Evolutionary conservation across 306 rosid genomes (phyloP), one percentile per base, ranked within the genome.

Genomic region (Clitoria ternatea): DNA sequence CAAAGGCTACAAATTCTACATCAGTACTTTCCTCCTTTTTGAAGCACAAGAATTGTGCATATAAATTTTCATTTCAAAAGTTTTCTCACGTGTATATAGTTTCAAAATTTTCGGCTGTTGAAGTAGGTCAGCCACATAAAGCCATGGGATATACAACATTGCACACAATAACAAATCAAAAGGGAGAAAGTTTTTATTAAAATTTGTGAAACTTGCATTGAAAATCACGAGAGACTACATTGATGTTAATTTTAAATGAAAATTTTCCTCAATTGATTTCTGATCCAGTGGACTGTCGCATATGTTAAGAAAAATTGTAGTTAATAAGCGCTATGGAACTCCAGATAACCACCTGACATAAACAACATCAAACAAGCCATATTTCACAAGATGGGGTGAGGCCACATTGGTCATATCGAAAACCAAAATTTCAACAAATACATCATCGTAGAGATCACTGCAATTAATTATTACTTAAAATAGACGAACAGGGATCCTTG

Each of bases 401-500:
- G 42, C 55, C 11, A 42, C 43, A 20, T 19, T 43, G 68, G 24
- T 68, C 60, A 30, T 13, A 44, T 54, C 29, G 30, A 54, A 67
- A 45, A 33, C 7, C 60, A 44, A 75, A 66, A 1, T 57, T 40
- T 36, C 24, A 36, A 47, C 1, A 45, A 32, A 15, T 33, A 24
- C 32, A 35, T 61, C 45, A 47, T 56, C 13, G n/a, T 9, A 33
- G 23, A 65, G 23, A 54, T 24, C 53, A 61, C 24, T 42, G 42
- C 14, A 75, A 62, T 7, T 47, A 76, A 45, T 48, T 11, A 36
- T 47, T 47, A 76, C 53, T 48, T 11, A 36, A 37, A 64, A 33
- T 32, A 26, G 13, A 49, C 26, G 35, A 22, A 52, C 75, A 36
- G 7, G 73, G 73, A 81, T 81, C 82, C 69, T 33, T 33, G 61